Percentiles rank a stretch among this genome's conserved stretches.
Evolutionary conservation across 495 filamentous ascomycete genomes (phyloP).

Genomic region (Tuber magnatum): DNA sequence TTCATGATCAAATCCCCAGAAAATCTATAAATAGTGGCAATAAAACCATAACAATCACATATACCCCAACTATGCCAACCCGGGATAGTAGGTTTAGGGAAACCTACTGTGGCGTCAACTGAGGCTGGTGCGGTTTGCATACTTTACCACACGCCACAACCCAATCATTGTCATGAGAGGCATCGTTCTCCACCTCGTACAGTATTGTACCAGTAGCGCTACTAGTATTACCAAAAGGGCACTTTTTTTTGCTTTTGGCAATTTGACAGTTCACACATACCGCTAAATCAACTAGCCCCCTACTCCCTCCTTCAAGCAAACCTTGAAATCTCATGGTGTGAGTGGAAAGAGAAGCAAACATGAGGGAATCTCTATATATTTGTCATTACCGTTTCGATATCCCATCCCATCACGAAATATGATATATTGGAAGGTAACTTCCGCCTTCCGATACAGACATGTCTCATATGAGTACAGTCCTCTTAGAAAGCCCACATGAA

Average conservation of each 20-base stretch:
- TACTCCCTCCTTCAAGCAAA: not conserved
- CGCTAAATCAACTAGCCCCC: not conserved
- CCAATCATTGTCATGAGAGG: not conserved
- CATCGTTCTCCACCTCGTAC: not conserved
- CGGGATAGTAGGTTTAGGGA: not conserved
- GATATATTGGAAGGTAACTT: not conserved
- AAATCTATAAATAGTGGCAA: not conserved
- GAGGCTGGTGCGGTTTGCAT: not conserved
- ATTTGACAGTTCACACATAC: not conserved
- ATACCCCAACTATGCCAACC: not conserved
- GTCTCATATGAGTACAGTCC: not conserved
- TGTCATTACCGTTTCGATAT: not conserved
- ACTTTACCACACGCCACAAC: not conserved
- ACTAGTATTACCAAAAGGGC: not conserved
- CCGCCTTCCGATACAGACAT: not conserved
- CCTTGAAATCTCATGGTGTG: not conserved
- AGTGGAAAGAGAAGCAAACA: not conserved
- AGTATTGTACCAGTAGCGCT: not conserved
- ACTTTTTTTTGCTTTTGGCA: not conserved
- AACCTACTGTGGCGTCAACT: not conserved
- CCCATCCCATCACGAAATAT: not conserved
- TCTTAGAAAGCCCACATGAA: not conserved
- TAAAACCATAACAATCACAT: too few relatives aligned
- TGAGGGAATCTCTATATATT: not conserved
- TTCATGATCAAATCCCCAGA: not conserved